Conservation (phyloP, 495 filamentous ascomycete genomes). For the Tuber brumale region DNA sequence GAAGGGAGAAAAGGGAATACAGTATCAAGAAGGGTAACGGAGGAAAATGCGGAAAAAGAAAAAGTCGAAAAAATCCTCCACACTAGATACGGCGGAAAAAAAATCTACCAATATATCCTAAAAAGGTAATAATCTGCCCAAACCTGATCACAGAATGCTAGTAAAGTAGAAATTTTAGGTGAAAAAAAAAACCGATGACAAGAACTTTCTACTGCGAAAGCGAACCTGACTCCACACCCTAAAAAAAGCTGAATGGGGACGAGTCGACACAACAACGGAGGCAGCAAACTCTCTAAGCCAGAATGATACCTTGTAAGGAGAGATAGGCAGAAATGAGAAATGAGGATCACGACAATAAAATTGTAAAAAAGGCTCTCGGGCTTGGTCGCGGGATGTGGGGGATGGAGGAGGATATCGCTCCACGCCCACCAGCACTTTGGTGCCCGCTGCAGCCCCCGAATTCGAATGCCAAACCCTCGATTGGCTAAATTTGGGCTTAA, state of each 20-base stretch:
- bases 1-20: slow-evolving; percentile 31
- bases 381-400: slow-evolving; percentile 35
- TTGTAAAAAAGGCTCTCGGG: slow-evolving; percentile 6
- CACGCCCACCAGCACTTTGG: slow-evolving; percentile 31
- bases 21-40: slow-evolving; percentile 17
- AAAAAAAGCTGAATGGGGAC: slow-evolving; percentile 29
- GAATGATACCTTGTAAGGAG: slow-evolving; percentile 34
- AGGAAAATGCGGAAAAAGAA: slow-evolving; percentile 21
- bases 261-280: slow-evolving; percentile 19
- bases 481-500: slow-evolving; percentile 29
- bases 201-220: background rate
- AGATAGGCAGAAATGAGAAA: background rate
- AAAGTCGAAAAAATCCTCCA: background rate
- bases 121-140: background rate
- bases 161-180: background rate
- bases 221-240: slow-evolving; percentile 18
- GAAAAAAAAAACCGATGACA: background rate
- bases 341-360: background rate
- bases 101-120: background rate
- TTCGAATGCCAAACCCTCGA: slow-evolving; percentile 9
- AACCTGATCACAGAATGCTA: background rate
- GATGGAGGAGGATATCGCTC: slow-evolving; percentile 31
- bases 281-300: slow-evolving; percentile 24
- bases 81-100: background rate
- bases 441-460: slow-evolving; percentile 30